Base-by-base conservation (phyloP, 2,329 filamentous ascomycete genomes). In the Penicillium oxalicum region DNA sequence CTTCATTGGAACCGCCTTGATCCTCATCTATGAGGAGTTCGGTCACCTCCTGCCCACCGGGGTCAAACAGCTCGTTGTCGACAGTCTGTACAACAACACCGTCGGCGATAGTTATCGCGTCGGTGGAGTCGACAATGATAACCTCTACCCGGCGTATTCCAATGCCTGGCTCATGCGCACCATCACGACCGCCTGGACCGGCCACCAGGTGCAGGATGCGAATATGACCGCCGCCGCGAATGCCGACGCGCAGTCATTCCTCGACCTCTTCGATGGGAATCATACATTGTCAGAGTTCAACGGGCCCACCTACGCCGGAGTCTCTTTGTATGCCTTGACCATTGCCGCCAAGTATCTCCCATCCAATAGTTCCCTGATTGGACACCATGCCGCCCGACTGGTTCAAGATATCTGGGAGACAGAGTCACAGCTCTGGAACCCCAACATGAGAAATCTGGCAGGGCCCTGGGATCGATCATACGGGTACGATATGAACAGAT, bases 381-480 rank as follows among this genome's bases (percentile, higher is more conserved):
- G 74, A 44, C 72, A 78, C 45, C 80, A 74, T 0, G 68, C 72
- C 0, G 65, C 68, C 4, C 80, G 83, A 73, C 70, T 83, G 13
- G 52, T 63, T 4, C 41, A 44, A 33, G 61, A 74, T 11, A 81
- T 76, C 0, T 84, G 79, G 81, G 66, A 72, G 4, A 70, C 73
- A 3, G 69, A 79, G 1, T 70, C 72, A 0, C 55, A 74, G 40
- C 70, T 84, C 1, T 84, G 80, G 70, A 78, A 83, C 45, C 75
- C 80, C 0, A 71, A 74, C 2, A 63, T 84, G 65, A 77, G 74
- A 54, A 84, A 84, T 51, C 73, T 83, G 41, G 81, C 81, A 2
- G 82, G 81, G 0, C 82, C 82, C 0, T 84, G 81, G 81, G 82
- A 84, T 61, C 75, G 82, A 0, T 70, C 75, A 0, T 84, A 84